Evolutionary conservation across 2,329 filamentous ascomycete species (phyloP).

Genomic region (Fusarium coicis): DNA sequence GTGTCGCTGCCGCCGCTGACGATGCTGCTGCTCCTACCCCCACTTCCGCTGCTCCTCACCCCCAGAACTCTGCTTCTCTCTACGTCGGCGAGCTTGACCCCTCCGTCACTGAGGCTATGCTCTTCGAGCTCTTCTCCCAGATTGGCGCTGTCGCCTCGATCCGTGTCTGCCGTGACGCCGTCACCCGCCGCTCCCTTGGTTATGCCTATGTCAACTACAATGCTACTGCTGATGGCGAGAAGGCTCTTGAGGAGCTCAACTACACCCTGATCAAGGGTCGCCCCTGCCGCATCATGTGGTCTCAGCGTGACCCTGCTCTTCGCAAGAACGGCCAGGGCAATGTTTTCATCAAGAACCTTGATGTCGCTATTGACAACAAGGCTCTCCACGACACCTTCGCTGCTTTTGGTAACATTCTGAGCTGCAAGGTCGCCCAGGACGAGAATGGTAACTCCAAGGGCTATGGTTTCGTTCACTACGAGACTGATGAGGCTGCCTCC

Average conservation of each 20-base stretch:
- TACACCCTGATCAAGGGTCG: slow-evolving; percentile 99
- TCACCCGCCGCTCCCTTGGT: slow-evolving; percentile 97
- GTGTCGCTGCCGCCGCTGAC: slow-evolving; percentile 64
- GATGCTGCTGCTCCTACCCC: slow-evolving; percentile 76
- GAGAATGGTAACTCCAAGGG: slow-evolving; percentile 97
- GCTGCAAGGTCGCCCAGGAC: slow-evolving; percentile 99
- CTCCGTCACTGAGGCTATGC: slow-evolving; percentile 99
- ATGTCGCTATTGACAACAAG: slow-evolving; percentile 99
- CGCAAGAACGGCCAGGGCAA: slow-evolving; percentile 99
- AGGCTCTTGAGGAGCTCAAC: slow-evolving; percentile 98
- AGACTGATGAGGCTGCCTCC: slow-evolving; percentile 96
- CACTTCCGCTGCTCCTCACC: slow-evolving; percentile 78
- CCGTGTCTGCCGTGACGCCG: slow-evolving; percentile 98
- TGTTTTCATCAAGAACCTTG: slow-evolving; percentile 99
- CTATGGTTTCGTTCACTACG: slow-evolving; percentile 99
- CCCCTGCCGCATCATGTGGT: slow-evolving; percentile 99
- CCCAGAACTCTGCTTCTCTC: slow-evolving; percentile 95
- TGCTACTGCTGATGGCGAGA: slow-evolving; percentile 94
- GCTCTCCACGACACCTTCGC: slow-evolving; percentile 99
- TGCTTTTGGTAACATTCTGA: slow-evolving; percentile 98
- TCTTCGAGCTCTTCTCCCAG: slow-evolving; percentile 99
- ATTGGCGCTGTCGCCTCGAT: slow-evolving; percentile 99
- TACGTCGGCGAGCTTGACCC: slow-evolving; percentile 99
- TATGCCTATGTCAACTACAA: slow-evolving; percentile 99
- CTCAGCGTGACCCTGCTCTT: slow-evolving; percentile 97